Evolutionary conservation across 2,329 filamentous ascomycete species (phyloP).

Genomic region (Fusarium tanahbumbuense): DNA sequence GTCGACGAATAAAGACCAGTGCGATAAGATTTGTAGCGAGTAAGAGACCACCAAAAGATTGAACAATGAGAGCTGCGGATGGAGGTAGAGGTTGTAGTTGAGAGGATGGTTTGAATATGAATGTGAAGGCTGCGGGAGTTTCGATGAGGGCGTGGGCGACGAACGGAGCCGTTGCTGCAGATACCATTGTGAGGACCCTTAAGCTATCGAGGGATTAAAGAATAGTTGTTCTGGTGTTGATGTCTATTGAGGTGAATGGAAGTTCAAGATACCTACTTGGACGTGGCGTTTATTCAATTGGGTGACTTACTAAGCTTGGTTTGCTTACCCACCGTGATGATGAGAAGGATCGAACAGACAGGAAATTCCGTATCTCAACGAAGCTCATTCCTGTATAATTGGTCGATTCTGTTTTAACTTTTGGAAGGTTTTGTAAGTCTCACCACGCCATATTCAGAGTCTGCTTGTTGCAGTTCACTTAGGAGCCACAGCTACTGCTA

Average conservation of each 20-base stretch:
- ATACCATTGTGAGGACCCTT: slow-evolving; percentile 1
- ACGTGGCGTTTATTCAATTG: not conserved
- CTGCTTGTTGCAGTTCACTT: not conserved
- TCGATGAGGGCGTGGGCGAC: slow-evolving; percentile 54
- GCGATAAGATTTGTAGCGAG: slow-evolving; percentile 59
- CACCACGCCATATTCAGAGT: too few species aligned
- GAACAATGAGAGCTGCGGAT: slow-evolving; percentile 57
- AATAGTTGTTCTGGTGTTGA: not conserved
- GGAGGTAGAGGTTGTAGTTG: slow-evolving; percentile 57
- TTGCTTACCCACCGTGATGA: slow-evolving; percentile 2
- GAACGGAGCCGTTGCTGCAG: slow-evolving; percentile 49
- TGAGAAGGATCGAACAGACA: not conserved
- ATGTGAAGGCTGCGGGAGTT: slow-evolving; percentile 58
- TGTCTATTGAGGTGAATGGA: not conserved
- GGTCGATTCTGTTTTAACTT: not conserved
- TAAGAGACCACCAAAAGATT: slow-evolving; percentile 61
- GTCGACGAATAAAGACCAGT: slow-evolving; percentile 50
- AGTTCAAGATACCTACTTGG: not conserved
- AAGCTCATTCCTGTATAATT: not conserved
- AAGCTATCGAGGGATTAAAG: not conserved
- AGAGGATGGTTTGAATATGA: slow-evolving; percentile 55
- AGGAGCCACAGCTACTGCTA: too few species aligned
- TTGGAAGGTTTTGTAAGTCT: not conserved
- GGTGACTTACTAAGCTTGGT: slow-evolving; percentile 14
- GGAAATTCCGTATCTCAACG: not conserved